Evolutionary conservation across 2,329 filamentous ascomycete species (phyloP), one percentile per base, ranked within the genome.

Genomic region (Immersiporthe knoxdaviesiana): DNA sequence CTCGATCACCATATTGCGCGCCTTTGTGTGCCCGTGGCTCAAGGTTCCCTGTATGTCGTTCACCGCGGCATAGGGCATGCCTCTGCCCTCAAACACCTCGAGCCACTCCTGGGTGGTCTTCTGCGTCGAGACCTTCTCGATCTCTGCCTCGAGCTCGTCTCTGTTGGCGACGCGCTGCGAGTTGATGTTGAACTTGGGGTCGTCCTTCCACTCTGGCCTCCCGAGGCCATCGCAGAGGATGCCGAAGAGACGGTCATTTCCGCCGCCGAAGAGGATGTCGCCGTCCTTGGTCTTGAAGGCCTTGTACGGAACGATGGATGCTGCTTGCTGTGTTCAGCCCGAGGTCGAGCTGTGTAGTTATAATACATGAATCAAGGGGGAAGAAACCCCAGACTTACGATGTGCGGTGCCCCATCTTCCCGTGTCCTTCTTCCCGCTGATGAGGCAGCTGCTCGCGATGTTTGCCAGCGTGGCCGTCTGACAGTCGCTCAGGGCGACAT

Each of bases 341-440:
- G 24, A 2, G 11, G 21, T 35, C 24, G 14, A 30, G n/a, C 18
- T n/a, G 18, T 47, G 44, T 11, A n/a, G n/a, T 11, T 10, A 10
- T 47, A 11, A 4, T 44, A 21, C 21, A n/a, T 47, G 44, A n/a
- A 54, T 37, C 24, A 54, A 30, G 39, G 32, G 44, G 5, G 14
- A 41, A n/a, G 16, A n/a, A 41, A 7, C 81, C 21, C 8, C 1
- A 16, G 37, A n/a, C 82, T 81, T 83, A 93, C 92, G 96, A 84
- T 99, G 96, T 58, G 95, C 95, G 3, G 96, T 99, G 8, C 96
- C 96, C 95, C 96, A 98, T 72, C 96, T 87, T 0, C 96, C 96
- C 0, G 90, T 88, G 77, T 99, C 96, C 73, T 91, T 91, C 79
- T 97, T 82, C 1, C 94, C 94, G 74, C 92, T 97, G 72, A 98